These are phyloP conservation scores for Erigeron philadelphicus DNA, from an alignment of 140 eudicot species.

Conservation along the genomic window DNA sequence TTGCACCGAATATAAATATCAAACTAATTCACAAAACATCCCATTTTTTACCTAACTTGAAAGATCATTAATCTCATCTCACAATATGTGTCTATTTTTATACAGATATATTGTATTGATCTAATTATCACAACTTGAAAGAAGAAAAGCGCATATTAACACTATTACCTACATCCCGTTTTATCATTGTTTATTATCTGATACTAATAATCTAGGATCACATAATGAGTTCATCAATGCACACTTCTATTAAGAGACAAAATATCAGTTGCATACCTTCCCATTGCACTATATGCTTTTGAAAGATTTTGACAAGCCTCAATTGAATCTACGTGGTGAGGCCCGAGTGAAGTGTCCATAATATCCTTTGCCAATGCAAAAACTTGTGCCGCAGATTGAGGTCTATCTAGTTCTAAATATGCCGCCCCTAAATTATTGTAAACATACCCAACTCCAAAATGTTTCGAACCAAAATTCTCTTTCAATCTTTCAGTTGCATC, in stretches of 20 bases:
- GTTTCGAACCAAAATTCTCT: conserved; percentile 83
- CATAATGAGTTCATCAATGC: background rate
- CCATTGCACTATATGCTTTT: conserved; percentile 86
- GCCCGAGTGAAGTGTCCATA: conserved; percentile 85
- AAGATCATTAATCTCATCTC: background rate
- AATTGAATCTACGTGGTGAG: conserved; percentile 76
- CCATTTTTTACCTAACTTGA: background rate
- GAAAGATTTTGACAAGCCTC: conserved; percentile 89
- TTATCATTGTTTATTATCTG: background rate
- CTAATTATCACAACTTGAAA: background rate
- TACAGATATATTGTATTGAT: background rate
- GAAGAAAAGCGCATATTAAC: background rate
- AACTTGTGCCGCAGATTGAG: conserved; percentile 87
- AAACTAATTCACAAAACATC: background rate
- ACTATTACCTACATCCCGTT: background rate
- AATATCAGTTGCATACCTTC: conserved; percentile 42
- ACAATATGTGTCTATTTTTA: background rate
- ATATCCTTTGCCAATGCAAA: conserved; percentile 88
- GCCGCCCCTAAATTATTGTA: conserved; percentile 89
- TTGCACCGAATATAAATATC: background rate
- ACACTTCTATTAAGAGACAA: background rate
- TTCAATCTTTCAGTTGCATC: conserved; percentile 80
- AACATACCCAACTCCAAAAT: conserved; percentile 86
- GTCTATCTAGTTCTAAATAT: conserved; percentile 78
- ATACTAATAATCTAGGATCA: background rate